Conservation (phyloP, 2,329 filamentous ascomycete genomes). For the Epichloe bromicola region DNA sequence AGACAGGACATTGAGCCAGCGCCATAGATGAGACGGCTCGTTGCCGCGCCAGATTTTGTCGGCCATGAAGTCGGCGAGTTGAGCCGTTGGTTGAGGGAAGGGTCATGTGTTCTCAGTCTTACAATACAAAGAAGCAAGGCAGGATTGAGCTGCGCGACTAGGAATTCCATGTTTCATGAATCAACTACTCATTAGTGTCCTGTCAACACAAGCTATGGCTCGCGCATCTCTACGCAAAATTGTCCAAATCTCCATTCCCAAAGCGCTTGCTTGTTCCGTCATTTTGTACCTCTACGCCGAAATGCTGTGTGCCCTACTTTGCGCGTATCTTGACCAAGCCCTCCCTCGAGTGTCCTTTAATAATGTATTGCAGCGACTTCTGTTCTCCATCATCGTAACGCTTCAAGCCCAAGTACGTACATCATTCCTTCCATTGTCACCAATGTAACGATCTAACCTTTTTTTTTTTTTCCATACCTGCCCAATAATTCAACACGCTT, state of each 20-base stretch:
- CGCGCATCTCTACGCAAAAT: background rate
- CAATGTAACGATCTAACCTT: background rate
- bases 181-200: conserved; percentile 2
- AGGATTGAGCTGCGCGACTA: background rate
- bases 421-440: background rate
- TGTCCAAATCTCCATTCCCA: conserved; percentile 3
- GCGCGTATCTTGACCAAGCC: background rate
- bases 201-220: background rate
- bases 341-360: background rate
- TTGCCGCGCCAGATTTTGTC: too few species aligned
- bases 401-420: background rate
- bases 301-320: background rate
- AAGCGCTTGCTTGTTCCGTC: background rate
- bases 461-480: too few species aligned
- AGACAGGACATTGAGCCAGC: too few species aligned
- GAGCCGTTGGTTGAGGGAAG: too few species aligned
- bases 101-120: too few species aligned
- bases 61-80: too few species aligned
- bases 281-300: background rate
- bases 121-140: too few species aligned
- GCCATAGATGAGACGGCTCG: too few species aligned
- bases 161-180: conserved; percentile 3
- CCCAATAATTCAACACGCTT: background rate
- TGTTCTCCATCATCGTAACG: background rate
- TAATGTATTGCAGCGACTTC: background rate